Conservation (phyloP, 257 asterid genomes). For the Leptodermis oblonga region DNA sequence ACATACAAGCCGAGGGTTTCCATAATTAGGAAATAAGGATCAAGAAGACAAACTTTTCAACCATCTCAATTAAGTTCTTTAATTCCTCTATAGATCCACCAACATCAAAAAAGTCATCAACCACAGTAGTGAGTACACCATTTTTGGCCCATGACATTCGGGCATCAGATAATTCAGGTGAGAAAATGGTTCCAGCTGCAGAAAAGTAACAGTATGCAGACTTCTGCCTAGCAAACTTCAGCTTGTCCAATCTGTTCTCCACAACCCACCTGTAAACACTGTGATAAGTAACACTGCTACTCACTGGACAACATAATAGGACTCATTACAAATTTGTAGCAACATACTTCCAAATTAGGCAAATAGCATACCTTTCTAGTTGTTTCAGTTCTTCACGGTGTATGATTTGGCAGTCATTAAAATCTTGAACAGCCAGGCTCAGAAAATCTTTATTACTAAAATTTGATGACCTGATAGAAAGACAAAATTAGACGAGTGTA, state of each 20-base stretch:
- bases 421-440: constrained; percentile 63
- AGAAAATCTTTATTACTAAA: constrained; percentile 62
- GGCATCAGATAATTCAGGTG: constrained; percentile 75
- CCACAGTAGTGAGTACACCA: constrained; percentile 74
- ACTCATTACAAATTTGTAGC: background rate
- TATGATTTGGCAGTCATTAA: constrained; percentile 58
- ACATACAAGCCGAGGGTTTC: constrained; percentile 3
- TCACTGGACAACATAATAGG: background rate
- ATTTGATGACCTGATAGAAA: constrained; percentile 54
- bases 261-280: constrained; percentile 59
- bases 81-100: constrained; percentile 85
- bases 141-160: constrained; percentile 95
- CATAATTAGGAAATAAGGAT: constrained; percentile 12
- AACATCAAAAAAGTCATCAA: constrained; percentile 85
- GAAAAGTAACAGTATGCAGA: constrained; percentile 88
- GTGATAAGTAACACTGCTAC: background rate
- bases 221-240: constrained; percentile 78
- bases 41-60: constrained; percentile 42
- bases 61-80: constrained; percentile 53
- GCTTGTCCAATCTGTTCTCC: constrained; percentile 68
- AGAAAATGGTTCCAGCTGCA: constrained; percentile 64
- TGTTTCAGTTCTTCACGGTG: constrained; percentile 66
- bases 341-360: background rate
- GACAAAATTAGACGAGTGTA: constrained; percentile 8
- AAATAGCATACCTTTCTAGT: constrained; percentile 57